phyloP scores from a whole-genome alignment of 2,329 filamentous ascomycete genomes.

The Coniochaeta ligniaria region DNA sequence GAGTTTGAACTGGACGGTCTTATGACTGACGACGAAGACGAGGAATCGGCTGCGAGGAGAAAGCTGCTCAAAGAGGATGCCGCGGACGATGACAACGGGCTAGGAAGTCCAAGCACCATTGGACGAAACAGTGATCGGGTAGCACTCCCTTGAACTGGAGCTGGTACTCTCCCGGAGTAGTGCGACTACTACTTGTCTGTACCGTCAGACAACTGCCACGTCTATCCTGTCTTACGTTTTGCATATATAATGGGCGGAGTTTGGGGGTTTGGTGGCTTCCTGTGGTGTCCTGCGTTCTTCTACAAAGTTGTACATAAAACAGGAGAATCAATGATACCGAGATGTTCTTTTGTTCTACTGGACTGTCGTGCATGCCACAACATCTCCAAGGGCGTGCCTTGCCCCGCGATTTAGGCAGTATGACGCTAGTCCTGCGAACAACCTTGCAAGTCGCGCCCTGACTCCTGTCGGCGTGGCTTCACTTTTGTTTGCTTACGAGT shows the following conservation, averaged over 20 bases:
- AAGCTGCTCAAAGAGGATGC: conserved; percentile 23
- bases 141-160: conserved; percentile 10
- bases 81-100: conserved; percentile 23
- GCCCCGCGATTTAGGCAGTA: background rate
- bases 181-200: background rate
- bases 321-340: background rate
- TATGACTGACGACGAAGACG: conserved; percentile 79
- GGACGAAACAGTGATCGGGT: conserved; percentile 36
- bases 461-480: background rate
- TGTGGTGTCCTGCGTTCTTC: background rate
- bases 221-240: background rate
- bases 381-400: background rate
- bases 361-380: background rate
- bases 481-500: background rate
- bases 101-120: conserved; percentile 40
- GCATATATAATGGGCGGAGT: conserved; percentile 4
- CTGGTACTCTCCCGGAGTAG: background rate
- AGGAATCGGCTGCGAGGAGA: conserved; percentile 32
- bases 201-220: conserved; percentile 5
- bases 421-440: background rate
- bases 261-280: background rate
- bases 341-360: background rate
- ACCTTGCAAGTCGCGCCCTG: background rate
- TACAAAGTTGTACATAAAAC: background rate
- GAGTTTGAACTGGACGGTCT: conserved; percentile 91